Conservation (phyloP, 164 flowering plant genomes). For the Magnolia changhungtana region DNA sequence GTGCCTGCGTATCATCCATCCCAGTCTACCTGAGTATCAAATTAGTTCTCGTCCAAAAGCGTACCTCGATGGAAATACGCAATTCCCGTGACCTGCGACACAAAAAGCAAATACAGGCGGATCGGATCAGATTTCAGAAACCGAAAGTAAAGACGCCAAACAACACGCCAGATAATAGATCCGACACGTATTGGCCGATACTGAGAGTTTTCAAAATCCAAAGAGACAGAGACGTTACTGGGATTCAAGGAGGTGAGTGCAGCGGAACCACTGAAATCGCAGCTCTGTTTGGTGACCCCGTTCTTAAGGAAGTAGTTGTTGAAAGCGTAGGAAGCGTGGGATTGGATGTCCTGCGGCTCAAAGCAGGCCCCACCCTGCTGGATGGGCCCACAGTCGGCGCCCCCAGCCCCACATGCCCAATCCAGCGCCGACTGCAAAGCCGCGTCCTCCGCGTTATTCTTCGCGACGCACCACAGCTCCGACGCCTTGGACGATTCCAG, state of each 20-base stretch:
- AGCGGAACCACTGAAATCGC: conserved; percentile 56
- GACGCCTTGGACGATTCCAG: background rate
- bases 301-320: conserved; percentile 63
- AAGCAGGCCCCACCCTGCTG: conserved; percentile 66
- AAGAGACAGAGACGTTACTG: conserved; percentile 34
- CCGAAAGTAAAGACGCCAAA: background rate
- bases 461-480: conserved; percentile 85
- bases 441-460: conserved; percentile 86
- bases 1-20: no score
- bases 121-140: background rate
- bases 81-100: conserved; percentile 59
- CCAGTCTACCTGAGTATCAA: no score
- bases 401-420: conserved; percentile 88
- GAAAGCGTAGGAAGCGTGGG: conserved; percentile 75
- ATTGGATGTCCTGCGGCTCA: conserved; percentile 42
- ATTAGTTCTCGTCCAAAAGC: background rate
- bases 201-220: background rate
- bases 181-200: no score
- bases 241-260: conserved; percentile 73
- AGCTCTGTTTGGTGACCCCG: conserved; percentile 38
- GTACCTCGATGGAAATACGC: conserved; percentile 74
- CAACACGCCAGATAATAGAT: background rate
- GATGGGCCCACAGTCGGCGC: conserved; percentile 62
- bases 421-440: conserved; percentile 63
- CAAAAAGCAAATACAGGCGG: background rate